A percentile compares a stretch with the other conserved stretches of the same genome.
Conservation (phyloP, 257 asterid genomes). For the Ocimum tenuiflorum region DNA sequence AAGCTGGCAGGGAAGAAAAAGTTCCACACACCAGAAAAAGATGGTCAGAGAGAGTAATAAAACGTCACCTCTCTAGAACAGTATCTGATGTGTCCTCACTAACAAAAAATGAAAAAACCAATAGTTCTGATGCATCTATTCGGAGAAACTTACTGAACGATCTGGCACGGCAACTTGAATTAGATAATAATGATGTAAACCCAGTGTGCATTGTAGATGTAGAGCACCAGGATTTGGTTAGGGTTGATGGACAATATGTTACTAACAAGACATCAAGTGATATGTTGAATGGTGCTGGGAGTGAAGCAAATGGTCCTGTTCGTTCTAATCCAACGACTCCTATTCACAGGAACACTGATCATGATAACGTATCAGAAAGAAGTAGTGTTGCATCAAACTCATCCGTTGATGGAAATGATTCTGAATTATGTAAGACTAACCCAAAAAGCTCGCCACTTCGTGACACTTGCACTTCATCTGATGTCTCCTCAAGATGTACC, state of each 20-base stretch:
- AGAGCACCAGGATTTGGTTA: conserved; percentile 15
- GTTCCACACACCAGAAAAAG: conserved; percentile 39
- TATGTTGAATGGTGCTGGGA: conserved; percentile 29
- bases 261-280: conserved; percentile 26
- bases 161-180: conserved; percentile 58
- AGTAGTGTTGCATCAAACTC: conserved; percentile 13
- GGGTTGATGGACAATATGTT: conserved; percentile 16
- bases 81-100: conserved; percentile 60
- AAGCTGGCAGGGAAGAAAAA: conserved; percentile 28
- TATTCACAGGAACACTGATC: conserved; percentile 26
- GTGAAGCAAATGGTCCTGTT: conserved; percentile 44
- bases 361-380: conserved; percentile 27
- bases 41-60: conserved; percentile 69
- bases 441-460: conserved; percentile 14
- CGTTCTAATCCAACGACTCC: conserved; percentile 48
- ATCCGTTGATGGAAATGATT: conserved; percentile 17
- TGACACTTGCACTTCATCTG: conserved; percentile 10
- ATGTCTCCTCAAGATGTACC: conserved; percentile 22
- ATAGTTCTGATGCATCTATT: conserved; percentile 38
- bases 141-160: conserved; percentile 70
- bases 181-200: conserved; percentile 35
- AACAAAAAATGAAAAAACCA: conserved; percentile 27
- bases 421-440: conserved; percentile 14
- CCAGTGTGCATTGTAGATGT: conserved; percentile 13
- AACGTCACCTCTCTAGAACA: conserved; percentile 43